Base-by-base conservation (phyloP, 805 yeast species). In the Metschnikowia amazonensis region DNA sequence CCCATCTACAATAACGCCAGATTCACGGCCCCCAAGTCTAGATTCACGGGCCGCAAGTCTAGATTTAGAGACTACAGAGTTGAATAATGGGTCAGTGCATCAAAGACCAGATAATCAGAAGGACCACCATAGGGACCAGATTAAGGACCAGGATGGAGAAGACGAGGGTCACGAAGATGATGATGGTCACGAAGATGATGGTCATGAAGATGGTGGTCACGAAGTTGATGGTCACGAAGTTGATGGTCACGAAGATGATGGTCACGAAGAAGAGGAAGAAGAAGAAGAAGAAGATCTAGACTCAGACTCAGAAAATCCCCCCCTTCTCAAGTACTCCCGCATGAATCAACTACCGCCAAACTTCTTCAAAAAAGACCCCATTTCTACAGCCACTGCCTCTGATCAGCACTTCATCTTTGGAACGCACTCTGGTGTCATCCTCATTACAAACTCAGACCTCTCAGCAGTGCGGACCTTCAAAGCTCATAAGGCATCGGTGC, bases 401-500 rank as follows among this genome's bases (percentile, higher is more conserved):
- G 85, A 82, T 2, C 62, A 70, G 1, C 72, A 84, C 30, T 79
- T 84, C 49, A 80, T 86, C 9, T 86, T 89, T 69, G 98, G 95
- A 1, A 88, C 97, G 0, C 97, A 94, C 54, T 80, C 94, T 0
- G 98, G 98, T 0, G 65, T 86, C 2, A 63, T 92, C 1, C 89
- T 87, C 53, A 64, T 92, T 13, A 75, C 86, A 1, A 69, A 70
- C 8, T 74, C 88, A 0, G 80, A 81, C 30, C 75, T 85, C 51
- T 65, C 75, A 5, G 64, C 83, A 0, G 67, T 89, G 1, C 73
- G 95, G 31, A 83, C 96, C 0, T 76, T 87, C 49, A 79, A 88
- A 54, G 89, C 92, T 1, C 96, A 95, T 58, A 74, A 87, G 38
- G 89, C 97, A 0, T 88, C 97, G 0, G 78, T 94, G 2, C 65